Base-by-base conservation (phyloP, 2,329 filamentous ascomycete species). In the Sporothrix pseudoabietina region DNA sequence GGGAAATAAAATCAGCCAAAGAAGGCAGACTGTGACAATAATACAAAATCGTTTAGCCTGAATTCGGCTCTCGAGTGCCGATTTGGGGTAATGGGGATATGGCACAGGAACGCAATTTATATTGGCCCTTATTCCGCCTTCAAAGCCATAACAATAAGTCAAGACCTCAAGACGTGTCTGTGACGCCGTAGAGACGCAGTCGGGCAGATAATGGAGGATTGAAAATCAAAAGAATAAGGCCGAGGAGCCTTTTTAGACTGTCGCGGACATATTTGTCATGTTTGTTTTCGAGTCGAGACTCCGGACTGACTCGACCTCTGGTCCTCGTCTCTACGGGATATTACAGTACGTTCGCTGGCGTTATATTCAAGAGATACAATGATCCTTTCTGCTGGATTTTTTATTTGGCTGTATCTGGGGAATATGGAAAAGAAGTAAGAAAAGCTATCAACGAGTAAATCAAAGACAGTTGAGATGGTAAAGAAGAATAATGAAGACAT, bases 351-450 rank as follows among this genome's bases (percentile, higher is more conserved):
- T 26, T 26, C 26, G 2, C 26, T 26, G 26, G 26, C 26, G 2
- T 26, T 26, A 26, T 26, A 26, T 26, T 26, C 26, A 26, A 26
- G 2, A 26, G 26, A 26, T 26, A 26, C 26, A 26, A 26, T 26
- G 26, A 26, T 26, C 26, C 26, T 26, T 16, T 52, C 47, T 52
- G 44, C 16, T 32, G 16, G 14, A 30, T 69, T 44, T 26, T 44
- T 41, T 4, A 54, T 69, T 44, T 44, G 35, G 68, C 52, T 70
- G 52, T 59, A 70, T 70, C n/a, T 44, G 68, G 68, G 68, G 52
- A 57, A 70, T 57, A 41, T 44, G 39, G 30, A 52, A 57, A 70
- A 41, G 1, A 35, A 32, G 30, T 44, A 12, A 14, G n/a, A 66
- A 22, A 30, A 32, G 35, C 35, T 35, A 35, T 35, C 35, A 44